phyloP scores from a whole-genome alignment of 2,329 filamentous ascomycete genomes.

The Alternaria arborescens region DNA sequence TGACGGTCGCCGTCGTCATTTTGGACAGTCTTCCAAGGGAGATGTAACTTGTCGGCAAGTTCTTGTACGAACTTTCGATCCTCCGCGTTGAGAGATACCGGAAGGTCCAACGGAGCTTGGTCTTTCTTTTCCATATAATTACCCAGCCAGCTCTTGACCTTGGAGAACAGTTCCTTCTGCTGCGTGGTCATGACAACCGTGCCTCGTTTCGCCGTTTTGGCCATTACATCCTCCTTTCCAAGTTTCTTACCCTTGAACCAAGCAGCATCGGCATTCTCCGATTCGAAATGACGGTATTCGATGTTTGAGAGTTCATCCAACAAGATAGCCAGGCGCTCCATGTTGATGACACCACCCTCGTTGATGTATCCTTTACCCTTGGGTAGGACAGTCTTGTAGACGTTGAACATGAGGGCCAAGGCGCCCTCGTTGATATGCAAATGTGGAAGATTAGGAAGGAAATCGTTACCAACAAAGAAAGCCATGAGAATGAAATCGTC shows the following conservation, averaged over 20 bases:
- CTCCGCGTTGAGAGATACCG: conserved; percentile 75
- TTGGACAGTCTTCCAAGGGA: conserved; percentile 71
- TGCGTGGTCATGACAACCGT: conserved; percentile 77
- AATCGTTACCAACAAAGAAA: conserved; percentile 99
- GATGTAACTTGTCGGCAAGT: conserved; percentile 73
- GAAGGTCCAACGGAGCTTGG: conserved; percentile 72
- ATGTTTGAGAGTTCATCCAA: conserved; percentile 86
- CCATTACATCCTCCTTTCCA: conserved; percentile 72
- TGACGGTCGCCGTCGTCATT: conserved; percentile 73
- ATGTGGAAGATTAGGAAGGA: conserved; percentile 93
- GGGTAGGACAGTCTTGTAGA: conserved; percentile 91
- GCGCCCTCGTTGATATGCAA: conserved; percentile 99
- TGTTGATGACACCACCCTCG: conserved; percentile 89
- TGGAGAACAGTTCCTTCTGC: conserved; percentile 83
- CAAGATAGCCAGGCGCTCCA: conserved; percentile 78
- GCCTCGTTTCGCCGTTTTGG: conserved; percentile 66
- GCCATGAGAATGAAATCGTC: conserved; percentile 99
- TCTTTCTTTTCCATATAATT: conserved; percentile 64
- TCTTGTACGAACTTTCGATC: conserved; percentile 95
- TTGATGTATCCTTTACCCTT: conserved; percentile 95
- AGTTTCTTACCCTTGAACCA: conserved; percentile 91
- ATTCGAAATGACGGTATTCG: conserved; percentile 91
- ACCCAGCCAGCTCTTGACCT: conserved; percentile 82
- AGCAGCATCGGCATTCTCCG: conserved; percentile 84
- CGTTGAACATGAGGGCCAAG: conserved; percentile 93